These are phyloP conservation scores for Fusarium palustre DNA, from an alignment of 2,329 filamentous ascomycete genomes.

Conservation along the genomic window DNA sequence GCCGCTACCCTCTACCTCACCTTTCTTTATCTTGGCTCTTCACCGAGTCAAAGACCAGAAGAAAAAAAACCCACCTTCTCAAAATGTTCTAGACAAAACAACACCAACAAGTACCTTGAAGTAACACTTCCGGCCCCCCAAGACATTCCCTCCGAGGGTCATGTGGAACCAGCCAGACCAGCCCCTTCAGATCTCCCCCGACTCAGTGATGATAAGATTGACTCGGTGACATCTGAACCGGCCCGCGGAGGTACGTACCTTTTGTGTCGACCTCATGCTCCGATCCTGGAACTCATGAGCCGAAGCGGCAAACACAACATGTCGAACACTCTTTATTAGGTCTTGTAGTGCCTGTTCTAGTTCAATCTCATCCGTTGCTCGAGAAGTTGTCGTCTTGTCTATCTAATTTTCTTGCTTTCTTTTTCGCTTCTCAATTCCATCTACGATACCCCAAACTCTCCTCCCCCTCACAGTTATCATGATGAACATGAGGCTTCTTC, in stretches of 20 bases:
- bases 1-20: too few species aligned
- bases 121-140: slow-evolving; percentile 29
- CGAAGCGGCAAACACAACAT: slow-evolving; percentile 19
- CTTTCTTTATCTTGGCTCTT: background rate
- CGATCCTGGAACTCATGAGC: slow-evolving; percentile 38
- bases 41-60: slow-evolving; percentile 10
- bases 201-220: slow-evolving; percentile 40
- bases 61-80: background rate
- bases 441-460: background rate
- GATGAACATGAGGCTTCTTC: slow-evolving; percentile 43
- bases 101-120: slow-evolving; percentile 20
- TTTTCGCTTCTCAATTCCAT: slow-evolving; percentile 1
- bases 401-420: slow-evolving; percentile 1
- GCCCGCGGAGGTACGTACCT: slow-evolving; percentile 20
- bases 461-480: slow-evolving; percentile 28
- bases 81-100: slow-evolving; percentile 17
- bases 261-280: slow-evolving; percentile 16
- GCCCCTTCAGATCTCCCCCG: slow-evolving; percentile 20
- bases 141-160: slow-evolving; percentile 9
- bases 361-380: background rate
- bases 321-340: slow-evolving; percentile 34
- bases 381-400: background rate
- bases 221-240: slow-evolving; percentile 33
- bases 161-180: slow-evolving; percentile 21
- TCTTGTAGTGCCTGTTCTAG: slow-evolving; percentile 20